A percentile compares a stretch with the other conserved stretches of the same genome.
Evolutionary conservation across 306 rosid genomes (phyloP).

Genomic region (Cicer arietinum): DNA sequence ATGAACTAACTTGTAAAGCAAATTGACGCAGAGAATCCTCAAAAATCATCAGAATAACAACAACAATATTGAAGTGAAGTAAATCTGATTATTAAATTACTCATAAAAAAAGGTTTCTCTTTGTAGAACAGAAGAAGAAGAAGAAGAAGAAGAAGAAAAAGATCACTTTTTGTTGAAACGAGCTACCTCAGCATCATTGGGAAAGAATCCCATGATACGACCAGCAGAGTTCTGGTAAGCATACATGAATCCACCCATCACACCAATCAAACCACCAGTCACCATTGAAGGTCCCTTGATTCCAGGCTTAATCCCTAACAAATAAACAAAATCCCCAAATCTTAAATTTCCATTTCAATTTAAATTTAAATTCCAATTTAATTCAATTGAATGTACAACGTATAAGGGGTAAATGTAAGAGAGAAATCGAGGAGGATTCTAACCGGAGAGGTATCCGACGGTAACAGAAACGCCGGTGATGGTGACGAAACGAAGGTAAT

Average conservation of each 20-base stretch:
- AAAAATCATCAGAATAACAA: background rate
- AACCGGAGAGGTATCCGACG: constrained; percentile 93
- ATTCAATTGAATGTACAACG: background rate
- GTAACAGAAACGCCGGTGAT: constrained; percentile 93
- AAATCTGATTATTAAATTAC: constrained; percentile 40
- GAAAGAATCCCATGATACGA: constrained; percentile 91
- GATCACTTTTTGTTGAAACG: constrained; percentile 70
- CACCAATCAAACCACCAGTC: constrained; percentile 88
- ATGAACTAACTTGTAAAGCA: constrained; percentile 12
- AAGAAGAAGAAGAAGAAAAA: background rate
- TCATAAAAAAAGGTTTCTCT: background rate
- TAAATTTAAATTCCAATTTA: background rate
- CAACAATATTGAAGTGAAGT: constrained; percentile 1
- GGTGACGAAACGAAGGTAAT: constrained; percentile 84
- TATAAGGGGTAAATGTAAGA: background rate
- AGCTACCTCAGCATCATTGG: constrained; percentile 88
- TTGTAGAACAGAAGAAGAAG: background rate
- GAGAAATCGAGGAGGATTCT: background rate
- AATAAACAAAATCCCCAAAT: background rate
- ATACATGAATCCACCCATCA: constrained; percentile 96
- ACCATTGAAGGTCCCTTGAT: constrained; percentile 96
- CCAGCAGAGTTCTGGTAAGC: constrained; percentile 96
- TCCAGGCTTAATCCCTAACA: constrained; percentile 90
- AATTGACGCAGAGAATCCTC: constrained; percentile 11
- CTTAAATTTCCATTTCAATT: background rate